Evolutionary conservation across 352 stramenopile genomes (phyloP).

Genomic region (Phytophthora hybrid): DNA sequence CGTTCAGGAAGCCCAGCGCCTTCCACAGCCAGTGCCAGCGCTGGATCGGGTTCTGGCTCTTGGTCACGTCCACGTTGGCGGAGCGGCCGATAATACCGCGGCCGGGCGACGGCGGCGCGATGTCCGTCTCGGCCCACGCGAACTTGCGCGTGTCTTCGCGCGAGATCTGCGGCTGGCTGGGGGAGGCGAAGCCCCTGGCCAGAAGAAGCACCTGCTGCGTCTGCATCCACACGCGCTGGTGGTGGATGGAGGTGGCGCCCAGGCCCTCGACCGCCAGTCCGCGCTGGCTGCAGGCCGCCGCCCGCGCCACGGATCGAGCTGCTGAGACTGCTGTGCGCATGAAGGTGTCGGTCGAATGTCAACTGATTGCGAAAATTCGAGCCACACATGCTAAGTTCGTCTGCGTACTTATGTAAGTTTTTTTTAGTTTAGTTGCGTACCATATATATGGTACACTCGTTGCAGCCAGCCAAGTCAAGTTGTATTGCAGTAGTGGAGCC

Average conservation of each 20-base stretch:
- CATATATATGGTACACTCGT: neutral
- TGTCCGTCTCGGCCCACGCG: constrained; percentile 78
- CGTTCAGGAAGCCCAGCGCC: constrained; percentile 88
- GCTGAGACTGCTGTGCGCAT: constrained; percentile 23
- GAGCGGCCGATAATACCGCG: constrained; percentile 75
- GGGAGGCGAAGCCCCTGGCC: constrained; percentile 22
- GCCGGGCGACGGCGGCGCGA: constrained; percentile 80
- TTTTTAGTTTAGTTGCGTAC: neutral
- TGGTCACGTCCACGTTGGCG: constrained; percentile 85
- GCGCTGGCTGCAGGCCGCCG: constrained; percentile 19
- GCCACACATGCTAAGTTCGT: constrained; percentile 26
- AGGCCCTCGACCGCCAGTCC: constrained; percentile 7
- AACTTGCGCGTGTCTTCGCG: constrained; percentile 49
- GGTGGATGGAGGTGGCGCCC: constrained; percentile 13
- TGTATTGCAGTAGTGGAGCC: constrained; percentile 5
- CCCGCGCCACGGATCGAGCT: constrained; percentile 20
- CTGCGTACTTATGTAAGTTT: neutral
- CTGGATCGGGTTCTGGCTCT: constrained; percentile 65
- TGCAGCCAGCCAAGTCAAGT: constrained; percentile 27
- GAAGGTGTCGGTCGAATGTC: neutral
- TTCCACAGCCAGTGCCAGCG: constrained; percentile 87
- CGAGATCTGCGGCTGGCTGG: constrained; percentile 5
- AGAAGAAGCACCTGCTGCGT: constrained; percentile 10
- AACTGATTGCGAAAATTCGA: neutral
- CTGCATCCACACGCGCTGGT: neutral